Conservation (phyloP, 2,329 filamentous ascomycete species). For the Bipolaris oryzae region DNA sequence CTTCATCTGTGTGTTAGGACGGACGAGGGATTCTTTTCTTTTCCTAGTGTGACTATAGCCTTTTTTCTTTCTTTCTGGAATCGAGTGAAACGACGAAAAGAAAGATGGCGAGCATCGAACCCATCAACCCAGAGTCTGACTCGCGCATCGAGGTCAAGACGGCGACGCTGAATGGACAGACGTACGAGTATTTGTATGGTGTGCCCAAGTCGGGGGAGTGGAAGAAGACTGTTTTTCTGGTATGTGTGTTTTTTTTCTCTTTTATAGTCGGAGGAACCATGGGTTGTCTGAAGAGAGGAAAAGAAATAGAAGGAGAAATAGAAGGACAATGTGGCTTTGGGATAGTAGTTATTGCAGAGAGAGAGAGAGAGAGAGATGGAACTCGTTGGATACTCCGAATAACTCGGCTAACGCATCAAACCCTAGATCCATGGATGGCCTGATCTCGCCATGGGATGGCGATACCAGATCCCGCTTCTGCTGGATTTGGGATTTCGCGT, state of each 20-base stretch:
- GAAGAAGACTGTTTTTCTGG: conserved; percentile 61
- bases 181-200: conserved; percentile 68
- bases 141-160: conserved; percentile 68
- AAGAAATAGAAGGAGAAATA: too few species aligned
- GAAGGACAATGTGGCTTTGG: too few species aligned
- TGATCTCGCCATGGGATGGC: conserved; percentile 84
- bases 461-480: conserved; percentile 82
- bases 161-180: conserved; percentile 69
- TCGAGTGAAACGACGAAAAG: too few species aligned
- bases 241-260: conserved; percentile 31
- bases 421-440: conserved; percentile 76
- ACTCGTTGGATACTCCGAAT: background rate
- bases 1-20: too few species aligned
- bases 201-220: conserved; percentile 52
- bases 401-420: background rate
- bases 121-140: conserved; percentile 68
- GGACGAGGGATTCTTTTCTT: too few species aligned
- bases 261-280: background rate
- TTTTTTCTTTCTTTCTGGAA: too few species aligned
- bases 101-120: conserved; percentile 60
- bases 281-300: too few species aligned
- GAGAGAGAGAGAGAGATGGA: background rate
- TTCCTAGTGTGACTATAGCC: background rate
- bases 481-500: conserved; percentile 75
- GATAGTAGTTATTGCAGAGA: background rate